Evolutionary conservation across 495 filamentous ascomycete genomes (phyloP).

Genomic region (Trichocladium antarcticum): DNA sequence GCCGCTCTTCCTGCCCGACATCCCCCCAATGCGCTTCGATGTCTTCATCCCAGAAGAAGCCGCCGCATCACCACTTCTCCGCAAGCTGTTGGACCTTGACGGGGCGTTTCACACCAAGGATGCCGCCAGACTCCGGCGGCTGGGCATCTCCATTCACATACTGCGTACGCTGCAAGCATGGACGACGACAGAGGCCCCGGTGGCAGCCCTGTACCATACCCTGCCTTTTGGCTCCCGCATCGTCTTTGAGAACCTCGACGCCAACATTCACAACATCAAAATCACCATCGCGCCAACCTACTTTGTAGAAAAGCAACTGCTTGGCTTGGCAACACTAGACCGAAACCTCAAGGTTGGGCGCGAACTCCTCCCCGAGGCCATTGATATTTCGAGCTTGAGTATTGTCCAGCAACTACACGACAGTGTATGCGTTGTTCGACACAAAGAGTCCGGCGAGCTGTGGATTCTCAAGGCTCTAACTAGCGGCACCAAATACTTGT

Average conservation of each 20-base stretch:
- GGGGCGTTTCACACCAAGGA: conserved; percentile 41
- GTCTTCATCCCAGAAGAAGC: conserved; percentile 38
- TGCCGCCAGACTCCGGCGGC: conserved; percentile 24
- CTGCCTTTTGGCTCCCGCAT: conserved; percentile 40
- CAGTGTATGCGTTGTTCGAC: conserved; percentile 34
- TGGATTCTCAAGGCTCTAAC: conserved; percentile 42
- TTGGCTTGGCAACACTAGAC: conserved; percentile 22
- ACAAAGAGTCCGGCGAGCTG: conserved; percentile 6
- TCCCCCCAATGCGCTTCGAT: conserved; percentile 39
- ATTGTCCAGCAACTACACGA: conserved; percentile 36
- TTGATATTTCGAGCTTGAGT: conserved; percentile 33
- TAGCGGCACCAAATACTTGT: conserved; percentile 39
- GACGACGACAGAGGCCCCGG: conserved; percentile 13
- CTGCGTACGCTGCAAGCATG: conserved; percentile 35
- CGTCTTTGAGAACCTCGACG: conserved; percentile 33
- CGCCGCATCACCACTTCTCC: conserved; percentile 19
- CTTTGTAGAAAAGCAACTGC: conserved; percentile 33
- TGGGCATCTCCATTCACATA: conserved; percentile 35
- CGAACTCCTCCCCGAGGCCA: conserved; percentile 21
- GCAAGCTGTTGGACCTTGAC: conserved; percentile 34
- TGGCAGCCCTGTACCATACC: conserved; percentile 1
- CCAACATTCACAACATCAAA: conserved; percentile 28
- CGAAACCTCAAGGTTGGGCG: conserved; percentile 21
- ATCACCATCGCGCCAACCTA: conserved; percentile 32
- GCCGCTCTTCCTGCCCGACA: conserved; percentile 30